These are phyloP conservation scores for Diplotaxis tenuifolia DNA, from an alignment of 345 rosid species.

Conservation along the genomic window DNA sequence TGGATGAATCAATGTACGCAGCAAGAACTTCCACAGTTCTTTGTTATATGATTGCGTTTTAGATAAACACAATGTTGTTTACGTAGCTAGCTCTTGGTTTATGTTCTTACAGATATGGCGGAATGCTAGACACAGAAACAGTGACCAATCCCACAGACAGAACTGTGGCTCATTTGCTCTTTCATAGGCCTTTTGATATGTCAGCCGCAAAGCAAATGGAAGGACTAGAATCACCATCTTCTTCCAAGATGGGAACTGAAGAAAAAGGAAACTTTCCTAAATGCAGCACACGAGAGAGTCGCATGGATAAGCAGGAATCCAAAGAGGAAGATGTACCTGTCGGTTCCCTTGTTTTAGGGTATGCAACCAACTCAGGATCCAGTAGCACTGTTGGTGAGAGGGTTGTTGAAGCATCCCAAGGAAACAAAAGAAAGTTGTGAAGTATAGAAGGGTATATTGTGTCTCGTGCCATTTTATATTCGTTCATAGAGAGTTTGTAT, in stretches of 20 bases:
- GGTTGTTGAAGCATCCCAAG: slow-evolving; percentile 36
- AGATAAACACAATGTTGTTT: slow-evolving; percentile 3
- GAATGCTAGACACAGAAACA: slow-evolving; percentile 66
- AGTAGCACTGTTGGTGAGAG: slow-evolving; percentile 38
- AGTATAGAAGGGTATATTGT: slow-evolving; percentile 38
- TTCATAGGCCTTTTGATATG: slow-evolving; percentile 63
- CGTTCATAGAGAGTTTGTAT: neutral
- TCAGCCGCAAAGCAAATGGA: slow-evolving; percentile 45
- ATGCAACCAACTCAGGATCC: slow-evolving; percentile 44
- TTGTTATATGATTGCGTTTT: neutral
- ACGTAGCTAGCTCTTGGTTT: slow-evolving; percentile 20
- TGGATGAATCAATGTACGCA: neutral
- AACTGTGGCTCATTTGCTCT: slow-evolving; percentile 83
- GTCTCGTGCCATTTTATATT: slow-evolving; percentile 14
- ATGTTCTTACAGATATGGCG: slow-evolving; percentile 42
- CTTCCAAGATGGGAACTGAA: slow-evolving; percentile 43
- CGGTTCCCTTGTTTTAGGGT: slow-evolving; percentile 34
- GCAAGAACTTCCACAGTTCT: neutral
- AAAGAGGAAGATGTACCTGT: slow-evolving; percentile 38
- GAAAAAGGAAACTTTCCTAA: neutral
- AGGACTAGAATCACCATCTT: slow-evolving; percentile 60
- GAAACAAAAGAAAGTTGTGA: slow-evolving; percentile 29
- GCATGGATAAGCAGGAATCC: slow-evolving; percentile 33
- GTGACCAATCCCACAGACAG: slow-evolving; percentile 92
- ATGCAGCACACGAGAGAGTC: slow-evolving; percentile 34